phyloP scores from a whole-genome alignment of 306 rosid genomes.

The Cicer cuneatum region DNA sequence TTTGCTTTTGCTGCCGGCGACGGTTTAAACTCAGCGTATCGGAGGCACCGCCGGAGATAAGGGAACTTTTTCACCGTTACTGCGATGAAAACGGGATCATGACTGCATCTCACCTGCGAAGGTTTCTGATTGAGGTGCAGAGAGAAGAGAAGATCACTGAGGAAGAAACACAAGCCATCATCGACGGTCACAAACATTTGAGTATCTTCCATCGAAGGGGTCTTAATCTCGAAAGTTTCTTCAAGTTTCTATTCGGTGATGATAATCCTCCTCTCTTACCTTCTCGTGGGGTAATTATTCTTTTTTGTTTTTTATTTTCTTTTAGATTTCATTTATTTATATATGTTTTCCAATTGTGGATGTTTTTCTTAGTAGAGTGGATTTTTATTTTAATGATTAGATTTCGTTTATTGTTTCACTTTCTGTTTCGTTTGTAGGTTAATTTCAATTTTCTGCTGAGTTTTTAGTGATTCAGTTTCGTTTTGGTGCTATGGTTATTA shows the following conservation, averaged over 20 bases:
- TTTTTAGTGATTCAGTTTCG: constrained; percentile 8
- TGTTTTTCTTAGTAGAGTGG: too few species aligned
- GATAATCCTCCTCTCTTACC: constrained; percentile 61
- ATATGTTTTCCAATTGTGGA: too few species aligned
- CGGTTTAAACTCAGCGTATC: constrained; percentile 65
- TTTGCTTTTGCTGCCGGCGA: constrained; percentile 87
- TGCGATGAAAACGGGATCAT: constrained; percentile 69
- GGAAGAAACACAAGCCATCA: constrained; percentile 61
- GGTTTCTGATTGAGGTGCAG: constrained; percentile 78
- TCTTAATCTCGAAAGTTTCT: constrained; percentile 74
- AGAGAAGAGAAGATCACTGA: constrained; percentile 54
- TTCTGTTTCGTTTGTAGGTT: too few species aligned
- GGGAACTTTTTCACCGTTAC: constrained; percentile 54
- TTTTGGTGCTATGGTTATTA: background rate
- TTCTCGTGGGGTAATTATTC: constrained; percentile 51
- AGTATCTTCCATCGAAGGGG: constrained; percentile 66
- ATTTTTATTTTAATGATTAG: too few species aligned
- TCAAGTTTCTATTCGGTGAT: constrained; percentile 72
- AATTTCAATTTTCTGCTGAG: background rate
- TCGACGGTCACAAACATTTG: constrained; percentile 68
- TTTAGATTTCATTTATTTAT: background rate
- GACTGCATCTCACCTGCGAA: constrained; percentile 60
- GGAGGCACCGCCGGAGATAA: constrained; percentile 76
- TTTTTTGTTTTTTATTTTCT: background rate
- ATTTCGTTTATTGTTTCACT: too few species aligned